phyloP scores from a whole-genome alignment of 2,329 filamentous ascomycete genomes.

The Ophiocordyceps unilateralis region DNA sequence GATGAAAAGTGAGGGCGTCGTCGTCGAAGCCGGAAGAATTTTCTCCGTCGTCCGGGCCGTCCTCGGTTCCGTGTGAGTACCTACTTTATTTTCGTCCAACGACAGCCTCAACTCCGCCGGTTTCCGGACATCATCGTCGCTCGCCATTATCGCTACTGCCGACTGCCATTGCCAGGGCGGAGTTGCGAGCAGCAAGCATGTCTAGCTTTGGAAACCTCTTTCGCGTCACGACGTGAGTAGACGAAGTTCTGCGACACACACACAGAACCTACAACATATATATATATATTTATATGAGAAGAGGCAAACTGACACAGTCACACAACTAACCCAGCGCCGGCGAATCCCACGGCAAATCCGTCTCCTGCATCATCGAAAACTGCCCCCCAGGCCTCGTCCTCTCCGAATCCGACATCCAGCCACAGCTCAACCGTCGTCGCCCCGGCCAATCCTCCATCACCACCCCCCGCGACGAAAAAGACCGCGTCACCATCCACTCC shows the following conservation, averaged over 20 bases:
- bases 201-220: slow-evolving; percentile 78
- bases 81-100: too few relatives aligned
- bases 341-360: slow-evolving; percentile 73
- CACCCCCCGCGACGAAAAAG: slow-evolving; percentile 85
- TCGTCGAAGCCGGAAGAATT: background rate
- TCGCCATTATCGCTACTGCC: background rate
- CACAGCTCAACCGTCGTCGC: slow-evolving; percentile 77
- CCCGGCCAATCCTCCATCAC: slow-evolving; percentile 83
- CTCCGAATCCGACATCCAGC: slow-evolving; percentile 77
- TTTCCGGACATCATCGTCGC: too few relatives aligned
- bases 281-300: too few relatives aligned
- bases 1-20: background rate
- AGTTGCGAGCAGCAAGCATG: slow-evolving; percentile 29
- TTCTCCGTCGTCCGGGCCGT: background rate
- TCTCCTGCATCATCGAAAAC: slow-evolving; percentile 90
- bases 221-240: slow-evolving; percentile 56
- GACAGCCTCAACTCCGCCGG: too few relatives aligned
- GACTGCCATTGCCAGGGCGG: background rate
- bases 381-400: slow-evolving; percentile 76
- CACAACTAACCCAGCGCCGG: slow-evolving; percentile 27
- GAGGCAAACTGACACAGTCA: too few relatives aligned
- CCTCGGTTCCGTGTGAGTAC: too few relatives aligned
- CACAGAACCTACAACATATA: too few relatives aligned
- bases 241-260: too few relatives aligned
- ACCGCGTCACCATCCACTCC: slow-evolving; percentile 79